Evolutionary conservation across 768 basidiomycete species (phyloP).

Genomic region (Tephrocybe sp.): DNA sequence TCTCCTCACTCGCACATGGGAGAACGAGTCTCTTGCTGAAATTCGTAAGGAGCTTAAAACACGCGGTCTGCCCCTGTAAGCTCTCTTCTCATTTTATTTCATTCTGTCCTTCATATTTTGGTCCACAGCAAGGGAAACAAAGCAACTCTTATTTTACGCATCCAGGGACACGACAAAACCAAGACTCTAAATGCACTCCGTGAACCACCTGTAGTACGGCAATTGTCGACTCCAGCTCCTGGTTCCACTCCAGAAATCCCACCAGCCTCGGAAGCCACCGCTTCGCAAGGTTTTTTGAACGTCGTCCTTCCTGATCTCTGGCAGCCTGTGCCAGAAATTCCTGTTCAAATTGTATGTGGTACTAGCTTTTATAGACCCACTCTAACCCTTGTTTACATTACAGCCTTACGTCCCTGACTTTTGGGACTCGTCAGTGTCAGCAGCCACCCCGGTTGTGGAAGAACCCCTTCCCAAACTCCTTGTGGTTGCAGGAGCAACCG

Average conservation of each 20-base stretch:
- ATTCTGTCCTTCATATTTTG: constrained; percentile 1
- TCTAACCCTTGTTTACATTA: background rate
- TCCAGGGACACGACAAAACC: constrained; percentile 47
- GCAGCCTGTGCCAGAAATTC: constrained; percentile 35
- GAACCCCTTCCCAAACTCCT: constrained; percentile 39
- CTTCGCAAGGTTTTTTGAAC: constrained; percentile 36
- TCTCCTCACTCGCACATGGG: constrained; percentile 55
- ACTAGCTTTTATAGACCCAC: constrained; percentile 10
- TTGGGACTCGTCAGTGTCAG: constrained; percentile 33
- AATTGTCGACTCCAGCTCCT: constrained; percentile 20
- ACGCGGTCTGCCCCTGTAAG: constrained; percentile 57
- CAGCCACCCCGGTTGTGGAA: constrained; percentile 15
- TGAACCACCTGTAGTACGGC: constrained; percentile 22
- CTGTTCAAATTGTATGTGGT: constrained; percentile 56
- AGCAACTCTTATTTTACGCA: constrained; percentile 48
- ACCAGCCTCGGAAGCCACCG: constrained; percentile 25
- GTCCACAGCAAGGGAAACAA: constrained; percentile 55
- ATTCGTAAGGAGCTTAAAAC: constrained; percentile 52
- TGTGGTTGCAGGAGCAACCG: constrained; percentile 38
- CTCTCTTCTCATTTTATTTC: constrained; percentile 9
- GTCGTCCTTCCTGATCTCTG: constrained; percentile 58
- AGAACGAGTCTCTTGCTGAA: constrained; percentile 44
- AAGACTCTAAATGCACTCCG: constrained; percentile 18
- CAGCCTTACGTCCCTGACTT: constrained; percentile 48
- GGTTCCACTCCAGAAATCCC: constrained; percentile 42